Conservation (phyloP, 192 early-diverging fungal genomes). For the Gigaspora rosea region DNA sequence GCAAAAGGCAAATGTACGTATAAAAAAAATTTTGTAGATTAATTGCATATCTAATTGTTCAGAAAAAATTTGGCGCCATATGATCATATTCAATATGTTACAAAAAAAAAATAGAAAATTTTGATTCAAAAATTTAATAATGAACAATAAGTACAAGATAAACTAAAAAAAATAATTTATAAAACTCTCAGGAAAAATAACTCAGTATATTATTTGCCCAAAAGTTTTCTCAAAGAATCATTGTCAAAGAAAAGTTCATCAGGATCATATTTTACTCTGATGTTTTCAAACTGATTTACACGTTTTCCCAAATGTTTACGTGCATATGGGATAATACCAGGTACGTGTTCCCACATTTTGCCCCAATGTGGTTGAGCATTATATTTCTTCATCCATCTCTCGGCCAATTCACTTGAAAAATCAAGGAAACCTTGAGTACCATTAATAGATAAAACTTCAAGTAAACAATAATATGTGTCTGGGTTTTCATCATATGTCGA, state of each 20-base stretch:
- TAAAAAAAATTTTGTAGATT: no score
- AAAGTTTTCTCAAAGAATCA: neutral
- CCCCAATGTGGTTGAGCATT: constrained; percentile 45
- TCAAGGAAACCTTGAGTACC: constrained; percentile 33
- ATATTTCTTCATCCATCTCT: constrained; percentile 39
- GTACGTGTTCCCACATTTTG: constrained; percentile 45
- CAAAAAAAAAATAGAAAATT: no score
- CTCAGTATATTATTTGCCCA: no score
- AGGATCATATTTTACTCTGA: constrained; percentile 45
- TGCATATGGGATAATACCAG: constrained; percentile 38
- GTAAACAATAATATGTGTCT: constrained; percentile 35
- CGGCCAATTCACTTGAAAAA: constrained; percentile 36
- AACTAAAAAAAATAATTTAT: no score
- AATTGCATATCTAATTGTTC: no score
- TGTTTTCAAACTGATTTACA: constrained; percentile 33
- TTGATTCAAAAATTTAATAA: no score
- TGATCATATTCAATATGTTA: no score
- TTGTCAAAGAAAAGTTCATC: constrained; percentile 35
- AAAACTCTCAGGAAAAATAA: no score
- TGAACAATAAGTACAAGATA: no score
- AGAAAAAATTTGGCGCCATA: no score
- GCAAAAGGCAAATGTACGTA: no score
- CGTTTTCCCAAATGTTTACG: constrained; percentile 12
- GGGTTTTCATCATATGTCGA: constrained; percentile 39
- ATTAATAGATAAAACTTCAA: constrained; percentile 33